phyloP scores from a whole-genome alignment of 2,329 filamentous ascomycete genomes.

The Aspergillus tanneri region DNA sequence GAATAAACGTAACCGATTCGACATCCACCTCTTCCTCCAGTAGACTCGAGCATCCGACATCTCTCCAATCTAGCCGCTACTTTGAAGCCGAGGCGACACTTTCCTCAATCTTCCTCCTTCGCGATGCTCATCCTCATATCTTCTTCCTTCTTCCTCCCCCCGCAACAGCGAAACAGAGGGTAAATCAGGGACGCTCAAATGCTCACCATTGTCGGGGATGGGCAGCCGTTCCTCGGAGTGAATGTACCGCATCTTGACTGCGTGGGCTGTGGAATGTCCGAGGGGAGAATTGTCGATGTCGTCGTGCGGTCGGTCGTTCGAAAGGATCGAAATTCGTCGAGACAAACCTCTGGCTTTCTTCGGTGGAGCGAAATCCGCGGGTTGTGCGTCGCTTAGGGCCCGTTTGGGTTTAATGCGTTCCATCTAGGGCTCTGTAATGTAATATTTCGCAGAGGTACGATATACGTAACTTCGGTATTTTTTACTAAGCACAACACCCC shows the following conservation, averaged over 20 bases:
- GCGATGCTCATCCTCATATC: constrained; percentile 6
- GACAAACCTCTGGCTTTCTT: constrained; percentile 27
- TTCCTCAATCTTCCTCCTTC: not conserved
- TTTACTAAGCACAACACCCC: too few relatives aligned
- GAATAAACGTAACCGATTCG: constrained; percentile 1
- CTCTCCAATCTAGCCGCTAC: not conserved
- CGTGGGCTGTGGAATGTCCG: constrained; percentile 42
- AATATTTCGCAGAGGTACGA: not conserved
- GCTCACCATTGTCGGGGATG: constrained; percentile 96
- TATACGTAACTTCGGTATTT: not conserved
- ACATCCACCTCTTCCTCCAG: constrained; percentile 1
- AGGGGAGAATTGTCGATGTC: constrained; percentile 43
- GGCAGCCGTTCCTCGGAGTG: constrained; percentile 94
- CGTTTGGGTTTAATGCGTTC: constrained; percentile 35
- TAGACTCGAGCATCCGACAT: not conserved
- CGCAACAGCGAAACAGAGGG: constrained; percentile 23
- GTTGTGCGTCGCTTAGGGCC: constrained; percentile 47
- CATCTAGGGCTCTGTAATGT: constrained; percentile 31
- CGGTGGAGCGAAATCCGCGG: constrained; percentile 44
- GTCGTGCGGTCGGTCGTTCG: constrained; percentile 36
- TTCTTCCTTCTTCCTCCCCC: constrained; percentile 12
- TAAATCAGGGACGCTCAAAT: constrained; percentile 29
- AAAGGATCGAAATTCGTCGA: constrained; percentile 42
- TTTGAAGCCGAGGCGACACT: constrained; percentile 4
- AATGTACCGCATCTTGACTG: constrained; percentile 98